Conservation (phyloP, 768 basidiomycete genomes). For the Holtermanniella nyarrowii region DNA sequence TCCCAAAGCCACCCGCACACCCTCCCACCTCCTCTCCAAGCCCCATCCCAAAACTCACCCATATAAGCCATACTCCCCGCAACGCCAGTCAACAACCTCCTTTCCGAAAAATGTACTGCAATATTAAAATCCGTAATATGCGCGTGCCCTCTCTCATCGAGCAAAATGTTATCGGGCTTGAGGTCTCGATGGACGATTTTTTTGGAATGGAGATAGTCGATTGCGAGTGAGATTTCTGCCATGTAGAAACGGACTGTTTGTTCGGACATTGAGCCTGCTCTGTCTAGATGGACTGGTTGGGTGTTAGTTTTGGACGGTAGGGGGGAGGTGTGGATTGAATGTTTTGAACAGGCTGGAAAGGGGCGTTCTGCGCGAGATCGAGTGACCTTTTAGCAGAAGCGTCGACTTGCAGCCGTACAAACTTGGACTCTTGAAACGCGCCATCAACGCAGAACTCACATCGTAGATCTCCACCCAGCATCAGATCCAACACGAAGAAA, state of each 20-base stretch:
- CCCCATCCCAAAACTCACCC: slow-evolving; percentile 52
- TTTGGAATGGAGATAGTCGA: slow-evolving; percentile 83
- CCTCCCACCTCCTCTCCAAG: not conserved
- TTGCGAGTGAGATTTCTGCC: slow-evolving; percentile 76
- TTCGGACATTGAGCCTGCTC: slow-evolving; percentile 63
- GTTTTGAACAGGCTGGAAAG: too few relatives aligned
- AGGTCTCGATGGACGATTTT: slow-evolving; percentile 93
- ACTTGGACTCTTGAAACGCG: not conserved
- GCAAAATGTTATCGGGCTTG: slow-evolving; percentile 93
- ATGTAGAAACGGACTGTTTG: slow-evolving; percentile 76
- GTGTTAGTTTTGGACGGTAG: slow-evolving; percentile 2
- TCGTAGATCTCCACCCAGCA: slow-evolving; percentile 88
- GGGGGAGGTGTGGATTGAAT: too few relatives aligned
- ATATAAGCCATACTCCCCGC: slow-evolving; percentile 99
- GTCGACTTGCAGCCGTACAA: not conserved
- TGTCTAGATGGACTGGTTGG: slow-evolving; percentile 69
- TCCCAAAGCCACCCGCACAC: too few relatives aligned
- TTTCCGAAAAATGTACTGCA: slow-evolving; percentile 90
- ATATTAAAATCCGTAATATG: slow-evolving; percentile 99
- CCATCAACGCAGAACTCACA: slow-evolving; percentile 58
- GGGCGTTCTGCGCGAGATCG: too few relatives aligned
- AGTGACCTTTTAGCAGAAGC: not conserved
- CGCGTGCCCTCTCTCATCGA: slow-evolving; percentile 87
- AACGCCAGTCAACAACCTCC: slow-evolving; percentile 77
- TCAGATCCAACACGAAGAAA: slow-evolving; percentile 94